Conservation (phyloP, 176 grass and related monocot genomes). For the Rhipidocladum racemiflorum region DNA sequence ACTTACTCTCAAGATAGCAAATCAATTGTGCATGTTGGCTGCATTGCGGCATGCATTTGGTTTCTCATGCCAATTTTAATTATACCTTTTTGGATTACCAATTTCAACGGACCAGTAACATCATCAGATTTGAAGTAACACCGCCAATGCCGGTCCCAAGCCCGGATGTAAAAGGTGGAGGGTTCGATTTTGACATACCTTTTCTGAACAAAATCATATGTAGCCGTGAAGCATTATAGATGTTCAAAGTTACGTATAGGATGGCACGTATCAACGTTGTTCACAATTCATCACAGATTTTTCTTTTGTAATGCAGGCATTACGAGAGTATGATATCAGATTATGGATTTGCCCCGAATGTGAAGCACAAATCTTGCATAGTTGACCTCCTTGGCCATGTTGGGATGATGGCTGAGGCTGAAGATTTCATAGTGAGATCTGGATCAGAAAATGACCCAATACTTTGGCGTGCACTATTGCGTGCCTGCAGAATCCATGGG, state of each 20-base stretch:
- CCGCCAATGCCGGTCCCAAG: conserved; percentile 53
- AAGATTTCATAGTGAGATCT: conserved; percentile 56
- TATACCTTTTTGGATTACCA: neutral
- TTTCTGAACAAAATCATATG: neutral
- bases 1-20: neutral
- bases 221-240: neutral
- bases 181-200: conserved; percentile 26
- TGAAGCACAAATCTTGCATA: conserved; percentile 55
- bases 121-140: conserved; percentile 45
- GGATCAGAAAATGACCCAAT: conserved; percentile 43
- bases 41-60: neutral
- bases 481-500: conserved; percentile 55
- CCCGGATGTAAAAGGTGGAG: conserved; percentile 57
- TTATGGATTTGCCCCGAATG: conserved; percentile 41
- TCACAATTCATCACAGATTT: neutral
- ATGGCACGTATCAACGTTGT: neutral
- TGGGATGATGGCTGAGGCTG: conserved; percentile 58
- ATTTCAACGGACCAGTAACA: neutral
- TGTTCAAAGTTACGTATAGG: neutral
- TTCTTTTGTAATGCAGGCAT: conserved; percentile 43
- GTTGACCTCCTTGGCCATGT: conserved; percentile 61
- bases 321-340: conserved; percentile 59
- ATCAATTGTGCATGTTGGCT: neutral
- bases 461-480: conserved; percentile 58
- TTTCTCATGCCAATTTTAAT: neutral